A percentile compares a stretch with the other conserved stretches of the same genome.
phyloP scores from a whole-genome alignment of 2,329 filamentous ascomycete species.

The Monilinia fructigena region DNA sequence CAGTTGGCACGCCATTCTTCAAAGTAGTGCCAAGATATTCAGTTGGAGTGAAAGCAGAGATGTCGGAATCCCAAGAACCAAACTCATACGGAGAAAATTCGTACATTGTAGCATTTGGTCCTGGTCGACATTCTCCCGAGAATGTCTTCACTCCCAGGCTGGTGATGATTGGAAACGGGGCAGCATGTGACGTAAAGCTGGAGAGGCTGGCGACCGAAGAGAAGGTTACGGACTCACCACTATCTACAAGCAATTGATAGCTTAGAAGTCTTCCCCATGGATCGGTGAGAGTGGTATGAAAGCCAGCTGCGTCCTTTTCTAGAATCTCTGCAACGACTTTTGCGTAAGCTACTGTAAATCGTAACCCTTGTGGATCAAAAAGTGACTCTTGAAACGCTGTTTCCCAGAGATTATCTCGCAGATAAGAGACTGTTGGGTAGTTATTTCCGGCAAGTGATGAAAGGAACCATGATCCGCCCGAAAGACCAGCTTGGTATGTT shows the following conservation, averaged over 20 bases:
- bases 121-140: conserved; percentile 42
- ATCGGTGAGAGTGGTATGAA: conserved; percentile 35
- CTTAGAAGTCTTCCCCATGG: conserved; percentile 32
- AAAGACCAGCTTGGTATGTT: conserved; percentile 48
- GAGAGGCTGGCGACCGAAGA: conserved; percentile 37
- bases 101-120: conserved; percentile 57
- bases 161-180: conserved; percentile 49
- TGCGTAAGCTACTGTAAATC: conserved; percentile 36
- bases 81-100: conserved; percentile 68
- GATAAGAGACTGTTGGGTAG: conserved; percentile 45
- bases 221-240: conserved; percentile 28
- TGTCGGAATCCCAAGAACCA: conserved; percentile 60
- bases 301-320: conserved; percentile 36
- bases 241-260: conserved; percentile 30
- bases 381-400: conserved; percentile 42
- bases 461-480: conserved; percentile 49
- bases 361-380: conserved; percentile 41
- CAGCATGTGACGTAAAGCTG: conserved; percentile 44
- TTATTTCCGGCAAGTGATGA: conserved; percentile 48
- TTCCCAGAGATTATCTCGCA: conserved; percentile 45
- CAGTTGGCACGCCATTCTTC: conserved; percentile 46
- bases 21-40: conserved; percentile 61
- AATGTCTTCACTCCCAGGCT: conserved; percentile 42
- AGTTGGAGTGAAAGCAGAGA: conserved; percentile 59
- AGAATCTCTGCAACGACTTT: conserved; percentile 31